Conservation (phyloP, 2,329 filamentous ascomycete genomes). For the Phyllosticta citriasiana region DNA sequence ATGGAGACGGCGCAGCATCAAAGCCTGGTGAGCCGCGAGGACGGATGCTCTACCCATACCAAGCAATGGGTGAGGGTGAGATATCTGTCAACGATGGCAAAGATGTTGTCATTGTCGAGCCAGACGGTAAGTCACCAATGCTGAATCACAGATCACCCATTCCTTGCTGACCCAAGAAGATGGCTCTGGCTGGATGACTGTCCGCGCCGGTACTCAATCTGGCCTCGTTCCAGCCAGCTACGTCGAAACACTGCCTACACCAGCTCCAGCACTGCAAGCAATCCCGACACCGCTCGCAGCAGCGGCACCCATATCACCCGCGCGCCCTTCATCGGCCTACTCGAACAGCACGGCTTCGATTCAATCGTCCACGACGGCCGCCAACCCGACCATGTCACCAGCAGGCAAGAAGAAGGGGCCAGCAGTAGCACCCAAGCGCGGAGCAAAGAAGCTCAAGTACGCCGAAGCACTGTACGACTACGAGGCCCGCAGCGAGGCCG, state of each 20-base stretch:
- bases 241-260: slow-evolving; percentile 52
- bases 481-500: slow-evolving; percentile 69
- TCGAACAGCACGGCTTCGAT: slow-evolving; percentile 72
- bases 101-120: slow-evolving; percentile 68
- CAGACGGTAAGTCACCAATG: slow-evolving; percentile 61
- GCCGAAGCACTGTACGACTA: slow-evolving; percentile 93
- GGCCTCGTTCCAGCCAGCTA: slow-evolving; percentile 85
- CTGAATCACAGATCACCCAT: not conserved
- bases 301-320: slow-evolving; percentile 16
- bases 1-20: slow-evolving; percentile 23
- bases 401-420: slow-evolving; percentile 75
- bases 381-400: slow-evolving; percentile 17
- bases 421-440: slow-evolving; percentile 78
- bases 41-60: slow-evolving; percentile 84
- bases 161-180: slow-evolving; percentile 42
- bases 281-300: slow-evolving; percentile 31
- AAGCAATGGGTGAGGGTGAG: slow-evolving; percentile 72
- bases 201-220: slow-evolving; percentile 63
- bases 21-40: slow-evolving; percentile 53
- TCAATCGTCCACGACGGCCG: slow-evolving; percentile 36
- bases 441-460: slow-evolving; percentile 88
- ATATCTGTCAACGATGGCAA: slow-evolving; percentile 65
- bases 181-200: slow-evolving; percentile 83
- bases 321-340: slow-evolving; percentile 48
- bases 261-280: not conserved